Conservation (phyloP, 1,284 basidiomycete genomes). For the Puccinia coronata region DNA sequence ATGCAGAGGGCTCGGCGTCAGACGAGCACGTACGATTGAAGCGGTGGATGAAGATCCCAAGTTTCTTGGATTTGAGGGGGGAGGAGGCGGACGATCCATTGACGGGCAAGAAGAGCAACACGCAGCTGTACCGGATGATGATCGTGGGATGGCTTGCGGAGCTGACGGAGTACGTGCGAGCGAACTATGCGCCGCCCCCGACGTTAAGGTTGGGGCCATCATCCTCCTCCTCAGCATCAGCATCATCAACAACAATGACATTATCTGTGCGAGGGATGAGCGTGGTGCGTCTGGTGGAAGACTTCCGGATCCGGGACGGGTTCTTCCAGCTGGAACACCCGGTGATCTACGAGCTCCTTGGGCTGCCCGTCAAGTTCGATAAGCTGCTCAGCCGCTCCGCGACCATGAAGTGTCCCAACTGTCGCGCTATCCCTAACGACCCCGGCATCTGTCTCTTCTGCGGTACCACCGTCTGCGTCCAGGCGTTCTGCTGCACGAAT, state of each 20-base stretch:
- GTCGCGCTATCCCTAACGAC: slow-evolving; percentile 76
- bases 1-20: neutral
- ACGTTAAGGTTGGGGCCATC: too few species aligned
- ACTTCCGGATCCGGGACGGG: neutral
- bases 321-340: slow-evolving; percentile 75
- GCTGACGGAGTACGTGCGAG: slow-evolving; percentile 4
- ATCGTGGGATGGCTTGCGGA: slow-evolving; percentile 24
- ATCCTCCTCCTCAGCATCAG: too few species aligned
- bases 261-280: neutral
- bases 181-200: neutral
- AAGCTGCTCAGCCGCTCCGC: slow-evolving; percentile 73
- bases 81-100: neutral
- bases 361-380: slow-evolving; percentile 79
- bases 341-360: slow-evolving; percentile 77
- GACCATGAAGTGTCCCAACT: slow-evolving; percentile 72
- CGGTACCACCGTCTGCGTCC: slow-evolving; percentile 82
- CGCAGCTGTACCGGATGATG: slow-evolving; percentile 9
- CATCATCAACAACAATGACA: too few species aligned
- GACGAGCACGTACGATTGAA: slow-evolving; percentile 37
- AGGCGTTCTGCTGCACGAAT: slow-evolving; percentile 88
- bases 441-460: slow-evolving; percentile 91
- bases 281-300: neutral
- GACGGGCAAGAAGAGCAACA: slow-evolving; percentile 9
- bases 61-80: slow-evolving; percentile 23
- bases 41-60: slow-evolving; percentile 26